Percentiles rank a stretch among this genome's conserved stretches.
phyloP scores from a whole-genome alignment of 495 filamentous ascomycete genomes.

The Daldinia bambusicola region DNA sequence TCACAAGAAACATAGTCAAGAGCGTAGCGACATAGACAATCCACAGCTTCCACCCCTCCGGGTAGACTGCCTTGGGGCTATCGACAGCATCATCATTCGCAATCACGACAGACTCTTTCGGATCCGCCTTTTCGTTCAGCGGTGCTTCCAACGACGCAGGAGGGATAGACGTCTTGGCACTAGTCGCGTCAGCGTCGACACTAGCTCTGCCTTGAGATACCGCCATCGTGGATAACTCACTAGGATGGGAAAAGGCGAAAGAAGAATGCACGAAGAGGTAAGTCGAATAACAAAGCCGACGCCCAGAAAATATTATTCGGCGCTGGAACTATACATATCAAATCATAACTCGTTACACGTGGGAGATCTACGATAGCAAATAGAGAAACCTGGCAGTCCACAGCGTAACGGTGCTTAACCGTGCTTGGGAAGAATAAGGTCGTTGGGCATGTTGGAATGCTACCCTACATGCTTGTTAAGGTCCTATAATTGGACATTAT shows the following conservation, averaged over 20 bases:
- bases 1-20: constrained; percentile 1
- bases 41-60: neutral
- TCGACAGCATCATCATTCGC: neutral
- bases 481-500: neutral
- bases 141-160: neutral
- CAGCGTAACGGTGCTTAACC: neutral
- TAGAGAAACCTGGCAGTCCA: neutral
- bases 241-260: neutral
- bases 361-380: neutral
- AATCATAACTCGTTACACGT: neutral
- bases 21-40: neutral
- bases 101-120: neutral
- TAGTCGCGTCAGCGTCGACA: neutral
- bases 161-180: neutral
- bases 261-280: neutral
- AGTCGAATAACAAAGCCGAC: neutral
- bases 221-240: neutral
- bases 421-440: neutral
- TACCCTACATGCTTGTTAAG: neutral
- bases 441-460: neutral
- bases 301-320: neutral
- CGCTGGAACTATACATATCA: constrained; percentile 1
- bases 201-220: neutral
- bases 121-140: neutral
- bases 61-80: neutral